Conservation (phyloP, 2,329 filamentous ascomycete species). For the Sclerotinia sclerotiorum region DNA sequence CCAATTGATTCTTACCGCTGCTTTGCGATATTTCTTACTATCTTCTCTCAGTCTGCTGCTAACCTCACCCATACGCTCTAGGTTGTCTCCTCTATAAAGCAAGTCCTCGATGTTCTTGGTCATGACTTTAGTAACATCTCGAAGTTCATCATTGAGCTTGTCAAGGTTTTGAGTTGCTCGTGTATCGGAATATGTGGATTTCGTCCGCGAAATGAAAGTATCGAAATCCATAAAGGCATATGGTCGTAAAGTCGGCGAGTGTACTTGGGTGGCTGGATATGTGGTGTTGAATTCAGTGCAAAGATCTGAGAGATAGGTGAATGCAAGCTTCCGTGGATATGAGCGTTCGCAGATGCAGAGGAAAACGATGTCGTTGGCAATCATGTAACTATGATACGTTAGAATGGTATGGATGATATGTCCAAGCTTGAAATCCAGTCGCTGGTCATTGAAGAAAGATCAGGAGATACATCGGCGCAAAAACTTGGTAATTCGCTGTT, state of each 20-base stretch:
- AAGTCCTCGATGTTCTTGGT: slow-evolving; percentile 99
- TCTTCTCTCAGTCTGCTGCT: slow-evolving; percentile 85
- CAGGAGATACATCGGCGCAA: too few species aligned
- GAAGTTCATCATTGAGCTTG: slow-evolving; percentile 93
- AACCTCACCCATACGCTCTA: slow-evolving; percentile 97
- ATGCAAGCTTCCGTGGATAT: slow-evolving; percentile 96
- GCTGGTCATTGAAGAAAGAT: background rate
- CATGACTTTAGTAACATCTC: slow-evolving; percentile 99
- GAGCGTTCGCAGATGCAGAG: slow-evolving; percentile 89
- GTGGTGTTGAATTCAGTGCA: slow-evolving; percentile 86
- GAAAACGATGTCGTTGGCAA: slow-evolving; percentile 82
- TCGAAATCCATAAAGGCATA: slow-evolving; percentile 99
- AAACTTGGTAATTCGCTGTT: background rate
- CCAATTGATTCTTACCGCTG: slow-evolving; percentile 97
- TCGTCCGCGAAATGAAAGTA: slow-evolving; percentile 90
- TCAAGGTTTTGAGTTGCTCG: slow-evolving; percentile 90
- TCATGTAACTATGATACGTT: slow-evolving; percentile 65
- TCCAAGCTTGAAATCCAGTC: background rate
- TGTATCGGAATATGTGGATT: slow-evolving; percentile 89
- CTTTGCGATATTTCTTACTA: slow-evolving; percentile 88
- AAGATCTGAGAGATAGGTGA: slow-evolving; percentile 95
- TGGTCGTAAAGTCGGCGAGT: slow-evolving; percentile 73
- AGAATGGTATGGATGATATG: slow-evolving; percentile 2
- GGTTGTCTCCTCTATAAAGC: slow-evolving; percentile 86
- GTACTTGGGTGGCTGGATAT: slow-evolving; percentile 73